Evolutionary conservation across 2,329 filamentous ascomycete species (phyloP), one percentile per base, ranked within the genome.

Genomic region (Curvularia sp.): DNA sequence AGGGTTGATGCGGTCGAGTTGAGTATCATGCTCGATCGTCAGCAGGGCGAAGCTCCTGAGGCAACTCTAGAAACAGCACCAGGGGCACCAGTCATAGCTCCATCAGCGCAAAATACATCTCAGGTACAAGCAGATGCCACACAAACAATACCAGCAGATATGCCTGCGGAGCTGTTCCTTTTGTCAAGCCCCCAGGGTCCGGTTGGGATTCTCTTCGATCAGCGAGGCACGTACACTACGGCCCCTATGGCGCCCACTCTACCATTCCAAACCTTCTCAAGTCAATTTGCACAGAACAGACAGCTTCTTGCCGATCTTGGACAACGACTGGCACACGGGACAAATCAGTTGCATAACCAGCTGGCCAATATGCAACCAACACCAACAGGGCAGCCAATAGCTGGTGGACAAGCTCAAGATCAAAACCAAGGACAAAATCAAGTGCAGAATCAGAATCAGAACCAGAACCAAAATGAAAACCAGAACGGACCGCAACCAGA

Each of bases 121-220:
- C 65, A 55, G 49, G 45, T 49, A 48, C 56, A 54, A 15, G 34
- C 42, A n/a, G 49, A 38, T n/a, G 32, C 45, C 9, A 12, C 55
- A 3, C 64, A 51, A 8, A 46, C 64, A 30, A 49, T 69, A 5
- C 61, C 65, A 1, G 36, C 70, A 28, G 57, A 64, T 28, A 56
- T 65, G 7, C 69, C 68, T 7, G 57, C 64, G 25, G 70, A 77
- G 49, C 60, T 77, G 6, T 78, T 76, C 50, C 64, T 77, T 9
- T 67, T 78, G 0, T 75, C 74, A 25, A 74, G 73, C 53, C 74
- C 75, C 0, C 72, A 75, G 41, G 75, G 75, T 7, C 74, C 75
- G 0, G 72, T 76, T 15, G 74, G 73, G 12, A 57, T 78, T 30
- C 58, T 78, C 2, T 77, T 74, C 50, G 71, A 77, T 28, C 72